phyloP scores from a whole-genome alignment of 1,139 yeast species.

The Geotrichum citri-aurantii region DNA sequence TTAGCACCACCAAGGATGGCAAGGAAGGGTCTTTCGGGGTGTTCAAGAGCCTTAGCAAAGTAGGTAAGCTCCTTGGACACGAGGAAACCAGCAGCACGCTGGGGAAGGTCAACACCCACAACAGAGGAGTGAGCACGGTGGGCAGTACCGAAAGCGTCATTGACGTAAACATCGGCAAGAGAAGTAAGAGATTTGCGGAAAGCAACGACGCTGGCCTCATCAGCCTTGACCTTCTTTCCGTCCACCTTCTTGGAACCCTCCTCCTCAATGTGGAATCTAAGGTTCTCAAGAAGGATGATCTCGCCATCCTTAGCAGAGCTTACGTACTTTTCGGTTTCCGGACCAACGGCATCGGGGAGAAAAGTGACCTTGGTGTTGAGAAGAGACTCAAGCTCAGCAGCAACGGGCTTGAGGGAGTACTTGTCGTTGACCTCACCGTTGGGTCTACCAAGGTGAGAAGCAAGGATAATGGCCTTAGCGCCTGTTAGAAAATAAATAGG shows the following conservation, averaged over 20 bases:
- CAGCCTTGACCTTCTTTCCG: conserved; percentile 87
- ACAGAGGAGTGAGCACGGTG: conserved; percentile 99
- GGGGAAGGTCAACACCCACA: conserved; percentile 91
- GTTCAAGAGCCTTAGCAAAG: conserved; percentile 95
- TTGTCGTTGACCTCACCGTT: conserved; percentile 80
- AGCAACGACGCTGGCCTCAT: conserved; percentile 68
- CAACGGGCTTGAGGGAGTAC: conserved; percentile 88
- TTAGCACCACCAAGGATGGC: conserved; percentile 98
- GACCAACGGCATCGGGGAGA: conserved; percentile 83
- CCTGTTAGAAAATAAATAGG: conserved; percentile 31
- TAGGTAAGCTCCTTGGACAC: conserved; percentile 93
- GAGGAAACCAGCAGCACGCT: conserved; percentile 95
- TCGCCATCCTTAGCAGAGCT: conserved; percentile 64
- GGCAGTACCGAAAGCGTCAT: conserved; percentile 97
- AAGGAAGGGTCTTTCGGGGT: conserved; percentile 93
- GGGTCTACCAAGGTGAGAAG: conserved; percentile 97
- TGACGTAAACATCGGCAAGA: conserved; percentile 90
- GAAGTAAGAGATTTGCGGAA: conserved; percentile 85
- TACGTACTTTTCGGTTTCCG: conserved; percentile 73
- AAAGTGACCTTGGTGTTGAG: conserved; percentile 67
- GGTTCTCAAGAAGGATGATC: conserved; percentile 82
- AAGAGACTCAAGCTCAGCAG: conserved; percentile 72
- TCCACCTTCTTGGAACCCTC: conserved; percentile 89
- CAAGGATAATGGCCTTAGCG: conserved; percentile 84
- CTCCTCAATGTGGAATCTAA: conserved; percentile 94